Percentiles rank a stretch among this genome's conserved stretches.
Conservation (phyloP, 305 asterid species). For the Plantago lanceolata region DNA sequence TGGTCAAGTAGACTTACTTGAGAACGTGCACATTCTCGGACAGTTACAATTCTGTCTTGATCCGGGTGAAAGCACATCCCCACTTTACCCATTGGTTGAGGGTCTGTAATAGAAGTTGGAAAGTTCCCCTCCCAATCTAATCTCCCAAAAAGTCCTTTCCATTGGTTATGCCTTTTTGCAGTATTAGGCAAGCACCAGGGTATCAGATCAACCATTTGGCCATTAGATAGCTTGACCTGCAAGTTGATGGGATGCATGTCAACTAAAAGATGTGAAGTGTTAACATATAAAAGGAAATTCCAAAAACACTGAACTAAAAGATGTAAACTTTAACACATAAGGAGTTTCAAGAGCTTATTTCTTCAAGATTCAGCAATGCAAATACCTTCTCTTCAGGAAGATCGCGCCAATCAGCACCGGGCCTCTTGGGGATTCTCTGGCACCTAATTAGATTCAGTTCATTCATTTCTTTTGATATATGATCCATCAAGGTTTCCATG, state of each 20-base stretch:
- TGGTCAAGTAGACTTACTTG: conserved; percentile 40
- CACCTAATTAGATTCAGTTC: conserved; percentile 62
- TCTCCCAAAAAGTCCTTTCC: conserved; percentile 74
- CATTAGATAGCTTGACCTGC: conserved; percentile 52
- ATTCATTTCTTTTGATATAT: conserved; percentile 59
- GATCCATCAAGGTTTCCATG: conserved; percentile 40
- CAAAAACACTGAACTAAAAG: conserved; percentile 5
- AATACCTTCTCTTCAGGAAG: conserved; percentile 58
- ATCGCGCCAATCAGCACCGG: conserved; percentile 64
- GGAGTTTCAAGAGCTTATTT: conserved; percentile 16
- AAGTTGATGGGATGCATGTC: conserved; percentile 13
- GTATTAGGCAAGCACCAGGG: conserved; percentile 60
- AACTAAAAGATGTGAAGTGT: conserved; percentile 6
- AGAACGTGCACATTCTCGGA: conserved; percentile 79
- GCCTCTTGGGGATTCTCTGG: conserved; percentile 49
- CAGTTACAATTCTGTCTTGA: conserved; percentile 69
- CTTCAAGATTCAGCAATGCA: neutral
- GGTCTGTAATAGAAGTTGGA: conserved; percentile 62
- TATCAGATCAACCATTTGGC: conserved; percentile 50
- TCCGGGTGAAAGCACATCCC: conserved; percentile 78
- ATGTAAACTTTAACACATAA: conserved; percentile 8
- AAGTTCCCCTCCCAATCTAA: conserved; percentile 68
- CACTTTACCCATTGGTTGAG: conserved; percentile 73
- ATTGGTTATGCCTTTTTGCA: conserved; percentile 64
- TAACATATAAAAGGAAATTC: neutral